Conservation (phyloP, 305 asterid genomes). For the Fraxinus xanthoxyloides region DNA sequence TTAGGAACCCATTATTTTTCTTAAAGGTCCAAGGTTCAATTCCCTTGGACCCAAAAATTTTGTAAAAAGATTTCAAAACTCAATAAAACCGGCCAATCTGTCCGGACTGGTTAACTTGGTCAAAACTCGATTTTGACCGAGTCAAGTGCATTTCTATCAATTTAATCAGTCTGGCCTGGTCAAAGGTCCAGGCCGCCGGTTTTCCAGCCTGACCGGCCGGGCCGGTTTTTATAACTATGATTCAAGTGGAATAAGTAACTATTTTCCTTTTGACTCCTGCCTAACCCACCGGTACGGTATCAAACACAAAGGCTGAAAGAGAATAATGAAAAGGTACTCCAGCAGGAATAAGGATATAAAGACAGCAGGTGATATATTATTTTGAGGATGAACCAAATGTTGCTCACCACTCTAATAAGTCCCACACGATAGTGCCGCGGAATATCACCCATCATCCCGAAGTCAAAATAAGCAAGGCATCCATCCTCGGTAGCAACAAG, state of each 20-base stretch:
- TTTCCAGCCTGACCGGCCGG: too few species aligned
- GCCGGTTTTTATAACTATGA: too few species aligned
- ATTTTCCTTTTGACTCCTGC: background rate
- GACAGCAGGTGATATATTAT: background rate
- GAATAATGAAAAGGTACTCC: background rate
- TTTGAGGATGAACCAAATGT: conserved; percentile 10
- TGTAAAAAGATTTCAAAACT: too few species aligned
- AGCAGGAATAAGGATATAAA: background rate
- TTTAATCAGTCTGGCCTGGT: too few species aligned
- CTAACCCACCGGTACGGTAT: background rate
- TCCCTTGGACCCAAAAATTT: too few species aligned
- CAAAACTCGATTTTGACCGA: too few species aligned
- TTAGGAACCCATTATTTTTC: too few species aligned
- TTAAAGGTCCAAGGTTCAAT: too few species aligned
- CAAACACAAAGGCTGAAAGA: background rate
- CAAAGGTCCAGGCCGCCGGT: too few species aligned
- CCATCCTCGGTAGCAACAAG: conserved; percentile 86
- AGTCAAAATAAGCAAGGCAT: conserved; percentile 94
- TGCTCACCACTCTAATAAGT: conserved; percentile 84
- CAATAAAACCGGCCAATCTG: too few species aligned
- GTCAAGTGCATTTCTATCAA: too few species aligned
- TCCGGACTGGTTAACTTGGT: too few species aligned
- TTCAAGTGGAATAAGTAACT: background rate
- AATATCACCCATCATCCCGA: conserved; percentile 98
- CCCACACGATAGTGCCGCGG: conserved; percentile 97